Conservation (phyloP, 164 flowering plant species). For the Dillenia suffruticosa region DNA sequence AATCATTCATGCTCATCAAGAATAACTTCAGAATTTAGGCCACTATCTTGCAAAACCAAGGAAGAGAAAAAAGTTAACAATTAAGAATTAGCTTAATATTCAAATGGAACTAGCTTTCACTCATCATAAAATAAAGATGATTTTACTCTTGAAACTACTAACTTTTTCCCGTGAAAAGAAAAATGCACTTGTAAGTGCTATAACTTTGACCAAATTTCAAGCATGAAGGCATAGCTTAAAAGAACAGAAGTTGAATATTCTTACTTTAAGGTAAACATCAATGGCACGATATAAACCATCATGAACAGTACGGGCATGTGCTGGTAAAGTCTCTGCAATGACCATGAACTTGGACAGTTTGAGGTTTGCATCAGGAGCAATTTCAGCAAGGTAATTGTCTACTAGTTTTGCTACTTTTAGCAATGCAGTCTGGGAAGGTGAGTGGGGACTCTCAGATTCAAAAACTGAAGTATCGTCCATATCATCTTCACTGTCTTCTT, state of each 20-base stretch:
- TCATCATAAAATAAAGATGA: not conserved
- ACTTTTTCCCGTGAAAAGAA: too few species aligned
- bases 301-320: slow-evolving; percentile 63
- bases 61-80: too few species aligned
- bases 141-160: too few species aligned
- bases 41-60: too few species aligned
- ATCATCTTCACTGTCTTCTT: slow-evolving; percentile 72
- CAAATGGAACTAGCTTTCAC: too few species aligned
- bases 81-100: not conserved
- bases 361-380: slow-evolving; percentile 90
- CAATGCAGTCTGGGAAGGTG: slow-evolving; percentile 72
- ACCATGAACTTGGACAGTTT: slow-evolving; percentile 68
- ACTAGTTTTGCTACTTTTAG: slow-evolving; percentile 66
- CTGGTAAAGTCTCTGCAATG: slow-evolving; percentile 74
- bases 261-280: slow-evolving; percentile 80
- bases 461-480: slow-evolving; percentile 55
- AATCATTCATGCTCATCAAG: not conserved
- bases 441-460: slow-evolving; percentile 61
- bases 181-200: too few species aligned
- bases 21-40: too few species aligned
- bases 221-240: too few species aligned
- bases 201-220: too few species aligned
- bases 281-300: slow-evolving; percentile 87
- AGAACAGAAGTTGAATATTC: slow-evolving; percentile 2
- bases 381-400: slow-evolving; percentile 86